Conservation (phyloP, 352 stramenopile genomes). For the Pythium aquatile region DNA sequence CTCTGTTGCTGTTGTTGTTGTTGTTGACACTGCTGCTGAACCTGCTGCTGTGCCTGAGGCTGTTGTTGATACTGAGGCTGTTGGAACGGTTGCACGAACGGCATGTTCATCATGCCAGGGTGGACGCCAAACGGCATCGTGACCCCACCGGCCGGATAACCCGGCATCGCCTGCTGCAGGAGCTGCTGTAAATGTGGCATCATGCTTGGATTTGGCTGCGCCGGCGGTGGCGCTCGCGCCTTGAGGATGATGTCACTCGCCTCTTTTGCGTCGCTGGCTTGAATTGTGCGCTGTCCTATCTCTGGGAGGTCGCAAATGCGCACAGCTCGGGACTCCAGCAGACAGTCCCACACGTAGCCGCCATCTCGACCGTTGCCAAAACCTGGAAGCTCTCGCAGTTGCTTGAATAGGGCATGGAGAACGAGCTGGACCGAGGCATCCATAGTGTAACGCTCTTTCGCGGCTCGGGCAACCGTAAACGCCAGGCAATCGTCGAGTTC, state of each 20-base stretch:
- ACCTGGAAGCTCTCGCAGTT: slow-evolving; percentile 44
- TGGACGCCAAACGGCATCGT: not conserved
- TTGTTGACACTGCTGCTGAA: not conserved
- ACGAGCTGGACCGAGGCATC: slow-evolving; percentile 30
- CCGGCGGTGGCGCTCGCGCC: slow-evolving; percentile 36
- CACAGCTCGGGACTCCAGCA: slow-evolving; percentile 64
- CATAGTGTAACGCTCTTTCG: slow-evolving; percentile 36
- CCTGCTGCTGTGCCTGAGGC: not conserved
- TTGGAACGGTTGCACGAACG: not conserved
- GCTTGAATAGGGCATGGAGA: slow-evolving; percentile 30
- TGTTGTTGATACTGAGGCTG: not conserved
- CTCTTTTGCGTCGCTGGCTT: slow-evolving; percentile 33
- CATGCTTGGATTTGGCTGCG: not conserved
- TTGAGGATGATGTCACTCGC: slow-evolving; percentile 37
- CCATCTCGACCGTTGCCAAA: slow-evolving; percentile 79
- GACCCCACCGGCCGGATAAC: not conserved
- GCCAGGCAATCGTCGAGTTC: slow-evolving; percentile 73
- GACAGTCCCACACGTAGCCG: slow-evolving; percentile 57
- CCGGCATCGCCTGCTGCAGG: not conserved
- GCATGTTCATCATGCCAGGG: slow-evolving; percentile 1
- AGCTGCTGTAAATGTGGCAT: not conserved
- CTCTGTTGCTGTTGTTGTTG: not conserved
- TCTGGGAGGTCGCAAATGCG: slow-evolving; percentile 44
- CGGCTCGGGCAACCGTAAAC: slow-evolving; percentile 51
- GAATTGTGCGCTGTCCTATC: slow-evolving; percentile 45